Evolutionary conservation across 2,329 filamentous ascomycete genomes (phyloP), one percentile per base, ranked within the genome.

Genomic region (Epichloe baconii): DNA sequence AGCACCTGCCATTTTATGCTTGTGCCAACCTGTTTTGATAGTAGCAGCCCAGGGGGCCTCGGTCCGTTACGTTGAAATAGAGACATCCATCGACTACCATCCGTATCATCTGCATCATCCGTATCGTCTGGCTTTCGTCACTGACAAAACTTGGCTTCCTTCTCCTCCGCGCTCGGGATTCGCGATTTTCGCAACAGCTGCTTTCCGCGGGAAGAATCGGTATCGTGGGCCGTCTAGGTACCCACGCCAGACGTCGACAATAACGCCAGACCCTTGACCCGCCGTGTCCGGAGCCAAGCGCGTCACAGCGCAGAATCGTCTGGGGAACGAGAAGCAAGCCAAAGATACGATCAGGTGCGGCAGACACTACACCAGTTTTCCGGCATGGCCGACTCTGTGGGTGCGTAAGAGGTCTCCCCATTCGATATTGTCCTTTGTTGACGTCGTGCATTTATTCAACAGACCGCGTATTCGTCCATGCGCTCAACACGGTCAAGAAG

Each of bases 381-480:
- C 23, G 26, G 37, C 43, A 69, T 69, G 67, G 65, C 66, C 52
- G 67, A 69, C 62, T 69, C 67, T 40, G 66, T 68, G 42, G 66
- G 66, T 68, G 52, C 48, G 66, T 63, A 40, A 40, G n/a, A 42
- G 36, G 19, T 10, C 40, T 15, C 15, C 35, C n/a, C 12, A 7
- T 37, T 36, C 15, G 5, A 15, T 21, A 11, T 19, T 43, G n/a
- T 19, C 12, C 21, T 14, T 37, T 44, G 52, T 51, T 53, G 52
- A 57, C 48, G 21, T 14, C 17, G 38, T 43, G 40, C 34, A 50
- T 47, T 34, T 10, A 46, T 42, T 36, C 51, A 41, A 43, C 61
- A 97, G 93, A 98, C 73, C 86, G 93, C 70, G 93, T 98, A 65
- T 98, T 98, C 69, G 91, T 94, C 67, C 91, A 98, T 80, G 93